Conservation (phyloP, 2,329 filamentous ascomycete genomes). For the Didymella sp. region DNA sequence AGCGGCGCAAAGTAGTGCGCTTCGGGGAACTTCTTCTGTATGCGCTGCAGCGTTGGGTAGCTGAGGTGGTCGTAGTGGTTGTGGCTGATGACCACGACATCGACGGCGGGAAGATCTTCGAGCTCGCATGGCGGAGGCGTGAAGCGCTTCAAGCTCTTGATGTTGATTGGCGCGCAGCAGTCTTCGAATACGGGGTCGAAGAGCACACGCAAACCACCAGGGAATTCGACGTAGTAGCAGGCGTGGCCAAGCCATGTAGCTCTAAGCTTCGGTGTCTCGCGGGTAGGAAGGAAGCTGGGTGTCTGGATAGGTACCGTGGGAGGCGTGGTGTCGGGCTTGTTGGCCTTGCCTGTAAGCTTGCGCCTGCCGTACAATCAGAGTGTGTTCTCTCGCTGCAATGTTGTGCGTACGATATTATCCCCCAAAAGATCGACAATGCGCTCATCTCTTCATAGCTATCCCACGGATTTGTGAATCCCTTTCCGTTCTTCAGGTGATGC, state of each 20-base stretch:
- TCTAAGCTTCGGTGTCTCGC: slow-evolving; percentile 68
- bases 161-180: slow-evolving; percentile 78
- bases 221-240: slow-evolving; percentile 92
- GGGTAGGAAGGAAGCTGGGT: slow-evolving; percentile 70
- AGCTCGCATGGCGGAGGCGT: slow-evolving; percentile 79
- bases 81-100: slow-evolving; percentile 81
- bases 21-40: slow-evolving; percentile 74
- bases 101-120: slow-evolving; percentile 76
- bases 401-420: slow-evolving; percentile 49
- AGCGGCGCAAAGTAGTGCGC: slow-evolving; percentile 89
- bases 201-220: slow-evolving; percentile 81
- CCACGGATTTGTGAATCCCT: slow-evolving; percentile 66
- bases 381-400: no score
- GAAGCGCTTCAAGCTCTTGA: slow-evolving; percentile 76
- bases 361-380: slow-evolving; percentile 44
- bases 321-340: slow-evolving; percentile 67
- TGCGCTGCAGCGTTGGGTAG: slow-evolving; percentile 73
- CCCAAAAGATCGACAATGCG: slow-evolving; percentile 43
- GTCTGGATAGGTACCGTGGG: slow-evolving; percentile 71
- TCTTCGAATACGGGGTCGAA: slow-evolving; percentile 95
- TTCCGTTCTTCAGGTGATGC: slow-evolving; percentile 62
- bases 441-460: slow-evolving; percentile 56
- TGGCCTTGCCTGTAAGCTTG: slow-evolving; percentile 58
- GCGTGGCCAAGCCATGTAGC: slow-evolving; percentile 96
- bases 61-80: slow-evolving; percentile 94